Conservation (phyloP, 306 rosid species). For the Acmispon strigosus region DNA sequence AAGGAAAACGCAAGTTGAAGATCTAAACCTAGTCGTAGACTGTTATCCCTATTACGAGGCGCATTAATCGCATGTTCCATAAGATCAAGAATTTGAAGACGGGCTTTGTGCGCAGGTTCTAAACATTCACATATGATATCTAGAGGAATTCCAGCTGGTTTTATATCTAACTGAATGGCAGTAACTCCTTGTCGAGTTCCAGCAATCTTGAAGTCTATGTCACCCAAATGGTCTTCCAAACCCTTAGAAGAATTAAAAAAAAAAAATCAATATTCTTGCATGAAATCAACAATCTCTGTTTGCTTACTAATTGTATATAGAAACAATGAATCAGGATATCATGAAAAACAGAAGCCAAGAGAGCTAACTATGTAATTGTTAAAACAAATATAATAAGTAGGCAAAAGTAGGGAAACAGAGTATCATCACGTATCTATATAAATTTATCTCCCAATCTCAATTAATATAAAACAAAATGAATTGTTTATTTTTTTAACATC, state of each 20-base stretch:
- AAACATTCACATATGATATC: conserved; percentile 83
- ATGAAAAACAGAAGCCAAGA: background rate
- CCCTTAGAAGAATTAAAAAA: conserved; percentile 44
- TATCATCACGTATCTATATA: background rate
- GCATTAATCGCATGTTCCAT: conserved; percentile 76
- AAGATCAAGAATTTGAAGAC: conserved; percentile 76
- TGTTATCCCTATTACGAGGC: conserved; percentile 49
- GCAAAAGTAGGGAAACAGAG: background rate
- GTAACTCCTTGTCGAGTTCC: conserved; percentile 86
- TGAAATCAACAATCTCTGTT: conserved; percentile 2
- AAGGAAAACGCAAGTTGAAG: background rate
- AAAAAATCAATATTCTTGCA: background rate
- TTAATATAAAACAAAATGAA: background rate
- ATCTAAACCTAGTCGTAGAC: conserved; percentile 65
- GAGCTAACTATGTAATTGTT: background rate
- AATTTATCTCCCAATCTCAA: background rate
- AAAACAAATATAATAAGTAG: background rate
- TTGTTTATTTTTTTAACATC: background rate
- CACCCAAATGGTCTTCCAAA: conserved; percentile 97
- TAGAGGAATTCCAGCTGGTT: conserved; percentile 95
- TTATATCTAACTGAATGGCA: conserved; percentile 89
- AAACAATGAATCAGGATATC: background rate
- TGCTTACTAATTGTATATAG: background rate
- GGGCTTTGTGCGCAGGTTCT: conserved; percentile 89
- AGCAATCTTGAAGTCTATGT: conserved; percentile 95